Percentiles rank a stretch among this genome's conserved stretches.
Conservation (phyloP, 768 basidiomycete genomes). For the Tephrocybe rancida region DNA sequence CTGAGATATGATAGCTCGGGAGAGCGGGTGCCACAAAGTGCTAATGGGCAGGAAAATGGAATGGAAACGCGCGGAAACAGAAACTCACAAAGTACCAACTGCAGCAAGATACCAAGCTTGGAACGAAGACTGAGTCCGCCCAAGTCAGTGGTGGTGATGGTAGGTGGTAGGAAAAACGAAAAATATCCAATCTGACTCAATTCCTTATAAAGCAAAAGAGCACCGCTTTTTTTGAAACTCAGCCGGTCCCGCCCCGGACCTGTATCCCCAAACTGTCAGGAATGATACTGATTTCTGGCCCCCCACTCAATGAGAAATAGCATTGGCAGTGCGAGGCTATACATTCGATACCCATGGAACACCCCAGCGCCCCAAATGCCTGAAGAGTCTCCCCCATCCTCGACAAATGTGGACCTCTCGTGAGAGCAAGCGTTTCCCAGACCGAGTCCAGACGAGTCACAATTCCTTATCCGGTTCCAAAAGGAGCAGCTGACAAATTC, state of each 20-base stretch:
- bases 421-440: constrained; percentile 4
- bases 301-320: not conserved
- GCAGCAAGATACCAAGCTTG: constrained; percentile 10
- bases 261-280: constrained; percentile 7
- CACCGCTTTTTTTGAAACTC: constrained; percentile 24
- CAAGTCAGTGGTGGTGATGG: constrained; percentile 16
- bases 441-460: constrained; percentile 18
- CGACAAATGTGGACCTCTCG: too few relatives aligned
- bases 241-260: constrained; percentile 16
- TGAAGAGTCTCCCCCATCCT: not conserved
- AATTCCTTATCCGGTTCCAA: constrained; percentile 9
- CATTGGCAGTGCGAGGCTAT: constrained; percentile 14
- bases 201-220: constrained; percentile 9
- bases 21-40: constrained; percentile 7
- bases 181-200: constrained; percentile 15
- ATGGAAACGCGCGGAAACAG: not conserved
- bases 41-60: constrained; percentile 1
- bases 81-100: constrained; percentile 13
- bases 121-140: constrained; percentile 7
- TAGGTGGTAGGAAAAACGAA: constrained; percentile 4
- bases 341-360: not conserved
- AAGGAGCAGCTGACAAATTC: constrained; percentile 9
- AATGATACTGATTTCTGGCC: not conserved
- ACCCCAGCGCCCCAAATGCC: not conserved
- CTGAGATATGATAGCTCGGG: constrained; percentile 1